Conservation (phyloP, 1,284 basidiomycete species). For the Xerocomus minutiporus region DNA sequence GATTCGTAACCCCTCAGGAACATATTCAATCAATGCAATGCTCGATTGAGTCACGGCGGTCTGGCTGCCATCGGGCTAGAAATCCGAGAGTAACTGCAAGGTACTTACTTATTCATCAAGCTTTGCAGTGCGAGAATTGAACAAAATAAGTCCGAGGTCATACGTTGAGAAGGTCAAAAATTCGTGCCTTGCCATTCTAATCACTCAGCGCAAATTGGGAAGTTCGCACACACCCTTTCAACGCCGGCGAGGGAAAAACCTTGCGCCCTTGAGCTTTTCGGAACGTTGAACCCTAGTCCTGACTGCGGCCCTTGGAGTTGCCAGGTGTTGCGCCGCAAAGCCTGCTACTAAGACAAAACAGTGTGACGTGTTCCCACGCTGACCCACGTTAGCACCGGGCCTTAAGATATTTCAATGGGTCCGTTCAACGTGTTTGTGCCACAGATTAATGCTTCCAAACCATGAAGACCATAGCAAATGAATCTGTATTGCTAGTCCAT, state of each 20-base stretch:
- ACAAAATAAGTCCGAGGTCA: background rate
- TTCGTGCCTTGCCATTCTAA: background rate
- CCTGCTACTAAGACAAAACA: too few species aligned
- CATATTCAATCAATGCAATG: background rate
- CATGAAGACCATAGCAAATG: background rate
- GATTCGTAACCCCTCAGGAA: background rate
- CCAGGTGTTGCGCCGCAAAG: too few species aligned
- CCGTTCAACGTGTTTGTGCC: background rate
- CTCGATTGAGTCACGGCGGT: background rate
- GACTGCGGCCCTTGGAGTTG: background rate
- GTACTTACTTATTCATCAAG: background rate
- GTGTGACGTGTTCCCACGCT: too few species aligned
- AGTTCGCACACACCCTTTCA: background rate
- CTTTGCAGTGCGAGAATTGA: background rate
- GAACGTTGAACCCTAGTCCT: too few species aligned
- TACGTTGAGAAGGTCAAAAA: background rate
- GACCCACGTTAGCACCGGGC: too few species aligned
- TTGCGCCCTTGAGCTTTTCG: background rate
- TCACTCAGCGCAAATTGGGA: background rate
- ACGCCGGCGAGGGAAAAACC: background rate
- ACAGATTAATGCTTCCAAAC: background rate
- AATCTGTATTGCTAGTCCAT: background rate
- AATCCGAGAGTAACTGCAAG: background rate
- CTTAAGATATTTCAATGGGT: too few species aligned
- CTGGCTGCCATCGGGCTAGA: background rate